Percentiles rank a stretch among this genome's conserved stretches.
Evolutionary conservation across 2,329 filamentous ascomycete genomes (phyloP).

Genomic region (Cercospora beticola): DNA sequence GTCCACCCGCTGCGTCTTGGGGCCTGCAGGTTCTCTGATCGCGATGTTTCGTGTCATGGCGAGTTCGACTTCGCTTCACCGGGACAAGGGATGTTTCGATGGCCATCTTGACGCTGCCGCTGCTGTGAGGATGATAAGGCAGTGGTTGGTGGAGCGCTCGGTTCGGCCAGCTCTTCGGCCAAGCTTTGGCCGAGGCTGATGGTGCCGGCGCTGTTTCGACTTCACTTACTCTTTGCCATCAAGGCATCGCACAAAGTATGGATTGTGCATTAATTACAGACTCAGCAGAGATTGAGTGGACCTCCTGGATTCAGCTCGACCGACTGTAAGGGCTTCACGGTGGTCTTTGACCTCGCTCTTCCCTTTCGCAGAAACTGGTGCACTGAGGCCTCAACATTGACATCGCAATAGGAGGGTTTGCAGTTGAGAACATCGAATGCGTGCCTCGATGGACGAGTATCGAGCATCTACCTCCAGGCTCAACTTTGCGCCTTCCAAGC

Average conservation of each 20-base stretch:
- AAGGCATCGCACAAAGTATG: not conserved
- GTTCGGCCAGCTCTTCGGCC: not conserved
- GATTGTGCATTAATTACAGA: not conserved
- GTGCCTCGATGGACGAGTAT: not conserved
- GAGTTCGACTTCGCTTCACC: fast-evolving
- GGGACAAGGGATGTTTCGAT: too few species aligned
- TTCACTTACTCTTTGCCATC: not conserved
- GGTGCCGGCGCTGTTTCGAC: not conserved
- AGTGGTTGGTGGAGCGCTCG: not conserved
- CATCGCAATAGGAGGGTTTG: not conserved
- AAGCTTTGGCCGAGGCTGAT: not conserved
- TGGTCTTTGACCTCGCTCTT: not conserved
- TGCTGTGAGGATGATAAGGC: not conserved
- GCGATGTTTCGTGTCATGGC: not conserved
- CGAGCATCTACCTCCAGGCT: not conserved
- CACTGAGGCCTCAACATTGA: not conserved
- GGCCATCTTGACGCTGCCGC: not conserved
- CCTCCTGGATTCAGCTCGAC: not conserved
- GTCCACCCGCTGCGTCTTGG: conserved; percentile 10
- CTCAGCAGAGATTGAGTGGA: too few species aligned
- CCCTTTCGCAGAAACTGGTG: not conserved
- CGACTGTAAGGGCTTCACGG: not conserved
- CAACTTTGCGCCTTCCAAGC: not conserved
- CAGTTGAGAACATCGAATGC: not conserved
- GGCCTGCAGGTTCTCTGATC: not conserved